These are phyloP conservation scores for Aspergillus sp. DNA, from an alignment of 2,329 filamentous ascomycete genomes.

Conservation along the genomic window DNA sequence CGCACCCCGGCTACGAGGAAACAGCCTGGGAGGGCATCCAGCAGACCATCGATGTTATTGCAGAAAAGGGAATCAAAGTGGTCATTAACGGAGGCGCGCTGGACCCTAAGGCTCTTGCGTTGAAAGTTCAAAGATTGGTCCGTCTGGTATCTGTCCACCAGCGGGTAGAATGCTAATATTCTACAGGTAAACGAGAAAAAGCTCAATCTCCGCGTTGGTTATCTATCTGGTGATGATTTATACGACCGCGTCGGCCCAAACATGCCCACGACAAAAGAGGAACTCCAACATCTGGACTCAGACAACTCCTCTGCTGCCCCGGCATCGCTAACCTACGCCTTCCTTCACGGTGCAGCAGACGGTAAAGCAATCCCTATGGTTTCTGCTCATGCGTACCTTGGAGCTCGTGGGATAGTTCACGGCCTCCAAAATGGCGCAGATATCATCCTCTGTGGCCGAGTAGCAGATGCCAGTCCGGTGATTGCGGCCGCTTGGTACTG, in stretches of 20 bases:
- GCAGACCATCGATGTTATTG: constrained; percentile 47
- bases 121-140: constrained; percentile 45
- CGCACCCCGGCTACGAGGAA: constrained; percentile 47
- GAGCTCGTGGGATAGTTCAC: constrained; percentile 49
- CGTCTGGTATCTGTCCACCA: constrained; percentile 2
- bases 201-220: constrained; percentile 45
- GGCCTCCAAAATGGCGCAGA: constrained; percentile 47
- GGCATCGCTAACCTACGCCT: constrained; percentile 38
- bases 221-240: constrained; percentile 49
- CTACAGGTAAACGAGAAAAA: constrained; percentile 34
- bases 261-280: constrained; percentile 32
- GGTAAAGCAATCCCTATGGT: constrained; percentile 49
- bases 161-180: background rate
- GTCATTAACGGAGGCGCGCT: constrained; percentile 59
- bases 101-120: constrained; percentile 54
- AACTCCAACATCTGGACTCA: constrained; percentile 44
- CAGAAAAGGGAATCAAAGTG: constrained; percentile 54
- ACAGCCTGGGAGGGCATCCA: constrained; percentile 52
- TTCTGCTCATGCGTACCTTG: constrained; percentile 49
- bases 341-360: constrained; percentile 33
- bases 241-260: constrained; percentile 32
- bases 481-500: constrained; percentile 59
- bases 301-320: constrained; percentile 38
- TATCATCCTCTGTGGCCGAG: constrained; percentile 52
- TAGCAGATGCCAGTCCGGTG: constrained; percentile 53